A percentile compares a stretch with the other conserved stretches of the same genome.
Conservation (phyloP, 352 stramenopile genomes). For the Pseudoperonospora humuli region DNA sequence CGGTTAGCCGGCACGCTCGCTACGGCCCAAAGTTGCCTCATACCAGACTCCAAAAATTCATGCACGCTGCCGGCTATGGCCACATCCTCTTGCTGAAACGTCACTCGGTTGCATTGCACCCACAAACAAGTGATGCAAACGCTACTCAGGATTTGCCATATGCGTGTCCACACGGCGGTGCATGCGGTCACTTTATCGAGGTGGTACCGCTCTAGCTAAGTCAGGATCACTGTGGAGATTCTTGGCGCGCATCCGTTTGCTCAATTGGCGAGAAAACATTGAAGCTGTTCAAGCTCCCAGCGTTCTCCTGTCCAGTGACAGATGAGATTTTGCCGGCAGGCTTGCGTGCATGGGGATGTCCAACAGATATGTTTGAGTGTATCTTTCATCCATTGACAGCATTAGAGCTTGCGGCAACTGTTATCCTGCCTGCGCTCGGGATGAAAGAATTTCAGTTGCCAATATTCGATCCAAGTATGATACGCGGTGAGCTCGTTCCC, state of each 20-base stretch:
- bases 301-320: background rate
- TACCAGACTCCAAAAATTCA: background rate
- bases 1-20: background rate
- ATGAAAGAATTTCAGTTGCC: background rate
- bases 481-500: background rate
- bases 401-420: background rate
- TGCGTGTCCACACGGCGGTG: background rate
- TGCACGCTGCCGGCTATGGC: background rate
- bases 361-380: conserved; percentile 1
- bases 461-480: conserved; percentile 1
- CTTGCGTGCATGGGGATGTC: background rate
- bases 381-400: background rate
- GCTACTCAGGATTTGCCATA: background rate
- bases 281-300: background rate
- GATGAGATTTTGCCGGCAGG: background rate
- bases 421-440: background rate
- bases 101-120: background rate
- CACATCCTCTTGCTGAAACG: background rate
- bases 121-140: background rate
- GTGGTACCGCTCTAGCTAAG: background rate
- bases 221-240: background rate
- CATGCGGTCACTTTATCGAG: background rate
- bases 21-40: background rate
- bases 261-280: background rate
- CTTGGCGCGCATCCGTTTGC: background rate